Evolutionary conservation across 179 eudicot genomes (phyloP).

Genomic region (Spinacia oleracea): DNA sequence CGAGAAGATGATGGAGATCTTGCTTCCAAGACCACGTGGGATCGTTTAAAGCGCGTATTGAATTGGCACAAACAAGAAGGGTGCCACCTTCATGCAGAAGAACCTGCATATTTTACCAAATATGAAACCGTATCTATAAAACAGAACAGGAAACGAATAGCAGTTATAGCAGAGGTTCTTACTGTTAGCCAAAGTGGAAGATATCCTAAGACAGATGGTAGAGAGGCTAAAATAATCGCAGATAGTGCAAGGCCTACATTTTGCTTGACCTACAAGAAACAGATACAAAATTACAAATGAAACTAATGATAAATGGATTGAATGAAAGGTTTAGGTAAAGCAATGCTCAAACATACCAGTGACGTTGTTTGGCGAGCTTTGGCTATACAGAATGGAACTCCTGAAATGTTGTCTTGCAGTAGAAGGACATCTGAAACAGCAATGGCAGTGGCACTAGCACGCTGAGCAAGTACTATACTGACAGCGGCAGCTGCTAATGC

Average conservation of each 20-base stretch:
- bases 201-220: constrained; percentile 88
- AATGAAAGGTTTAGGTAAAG: background rate
- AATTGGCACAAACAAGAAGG: constrained; percentile 88
- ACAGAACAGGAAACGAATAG: background rate
- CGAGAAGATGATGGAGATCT: constrained; percentile 46
- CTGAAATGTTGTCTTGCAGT: constrained; percentile 87
- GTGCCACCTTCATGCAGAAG: constrained; percentile 98
- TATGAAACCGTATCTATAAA: background rate
- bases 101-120: constrained; percentile 47
- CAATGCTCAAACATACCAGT: constrained; percentile 50
- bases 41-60: constrained; percentile 76
- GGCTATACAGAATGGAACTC: constrained; percentile 87
- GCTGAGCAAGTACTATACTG: constrained; percentile 85
- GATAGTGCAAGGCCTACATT: constrained; percentile 92
- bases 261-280: constrained; percentile 73
- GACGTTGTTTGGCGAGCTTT: constrained; percentile 87
- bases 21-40: constrained; percentile 70
- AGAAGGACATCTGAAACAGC: constrained; percentile 91
- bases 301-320: background rate
- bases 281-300: constrained; percentile 1
- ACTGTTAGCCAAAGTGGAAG: constrained; percentile 95
- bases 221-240: constrained; percentile 81
- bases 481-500: constrained; percentile 98
- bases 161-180: constrained; percentile 22
- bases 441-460: constrained; percentile 94